These are phyloP conservation scores for Podaxis sp. DNA, from an alignment of 768 basidiomycete genomes.

Conservation along the genomic window DNA sequence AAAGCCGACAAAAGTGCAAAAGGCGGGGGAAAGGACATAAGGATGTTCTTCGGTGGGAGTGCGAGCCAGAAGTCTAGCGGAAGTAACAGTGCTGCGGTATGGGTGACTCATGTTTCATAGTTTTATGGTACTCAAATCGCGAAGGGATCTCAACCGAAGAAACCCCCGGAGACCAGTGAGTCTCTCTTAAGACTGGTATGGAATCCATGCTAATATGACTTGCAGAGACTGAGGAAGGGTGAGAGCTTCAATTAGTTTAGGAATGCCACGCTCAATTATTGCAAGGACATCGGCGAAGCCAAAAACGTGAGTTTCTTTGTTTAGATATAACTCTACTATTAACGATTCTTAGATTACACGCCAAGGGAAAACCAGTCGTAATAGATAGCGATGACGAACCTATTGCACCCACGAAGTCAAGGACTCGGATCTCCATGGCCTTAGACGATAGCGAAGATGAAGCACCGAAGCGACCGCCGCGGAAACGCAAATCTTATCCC, in stretches of 20 bases:
- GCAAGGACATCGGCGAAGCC: not conserved
- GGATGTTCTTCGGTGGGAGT: constrained; percentile 35
- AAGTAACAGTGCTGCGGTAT: constrained; percentile 8
- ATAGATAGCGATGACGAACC: constrained; percentile 31
- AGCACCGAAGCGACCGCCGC: not conserved
- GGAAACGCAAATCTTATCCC: constrained; percentile 5
- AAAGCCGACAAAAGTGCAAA: constrained; percentile 19
- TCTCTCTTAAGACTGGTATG: not conserved
- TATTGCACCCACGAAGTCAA: constrained; percentile 15
- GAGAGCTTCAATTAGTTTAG: not conserved
- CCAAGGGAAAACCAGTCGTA: constrained; percentile 16
- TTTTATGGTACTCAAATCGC: not conserved
- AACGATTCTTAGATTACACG: not conserved
- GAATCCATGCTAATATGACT: not conserved
- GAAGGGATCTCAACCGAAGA: constrained; percentile 6
- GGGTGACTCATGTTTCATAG: not conserved
- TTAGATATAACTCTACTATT: not conserved
- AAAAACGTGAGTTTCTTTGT: not conserved
- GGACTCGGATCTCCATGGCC: constrained; percentile 12
- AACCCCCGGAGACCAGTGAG: not conserved
- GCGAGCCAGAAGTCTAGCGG: constrained; percentile 1
- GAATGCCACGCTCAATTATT: not conserved
- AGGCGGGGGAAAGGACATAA: constrained; percentile 33
- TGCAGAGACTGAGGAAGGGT: constrained; percentile 3
- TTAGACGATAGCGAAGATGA: constrained; percentile 40